Percentiles rank a stretch among this genome's conserved stretches.
Evolutionary conservation across 257 asterid species (phyloP).

Genomic region (Linaria vulgaris): DNA sequence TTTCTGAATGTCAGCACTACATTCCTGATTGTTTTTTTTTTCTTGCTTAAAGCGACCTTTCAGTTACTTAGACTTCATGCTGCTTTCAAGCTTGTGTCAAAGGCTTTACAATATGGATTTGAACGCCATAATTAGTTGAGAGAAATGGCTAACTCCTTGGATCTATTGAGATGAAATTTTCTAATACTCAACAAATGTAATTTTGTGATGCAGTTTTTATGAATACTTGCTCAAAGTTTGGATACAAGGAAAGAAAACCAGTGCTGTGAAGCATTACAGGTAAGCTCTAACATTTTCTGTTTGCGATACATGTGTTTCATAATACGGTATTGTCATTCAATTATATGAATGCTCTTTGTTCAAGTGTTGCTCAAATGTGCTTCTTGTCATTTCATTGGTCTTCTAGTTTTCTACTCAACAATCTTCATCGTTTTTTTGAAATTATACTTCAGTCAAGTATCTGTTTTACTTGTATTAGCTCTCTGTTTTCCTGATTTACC

Average conservation of each 20-base stretch:
- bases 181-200: conserved; percentile 19
- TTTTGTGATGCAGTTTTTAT: too few relatives aligned
- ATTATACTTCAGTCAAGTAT: neutral
- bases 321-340: too few relatives aligned
- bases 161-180: too few relatives aligned
- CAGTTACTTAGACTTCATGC: conserved; percentile 1
- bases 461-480: neutral
- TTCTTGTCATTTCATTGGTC: conserved; percentile 8
- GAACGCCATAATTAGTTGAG: neutral
- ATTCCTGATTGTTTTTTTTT: too few relatives aligned
- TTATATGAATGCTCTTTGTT: conserved; percentile 22
- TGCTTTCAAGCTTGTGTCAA: too few relatives aligned
- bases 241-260: too few relatives aligned
- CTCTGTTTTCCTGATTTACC: neutral
- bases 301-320: conserved; percentile 76
- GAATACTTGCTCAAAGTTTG: too few relatives aligned
- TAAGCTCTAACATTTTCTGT: conserved; percentile 57
- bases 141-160: neutral
- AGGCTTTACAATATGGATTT: too few relatives aligned
- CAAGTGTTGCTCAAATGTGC: conserved; percentile 1
- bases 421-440: neutral
- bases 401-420: neutral
- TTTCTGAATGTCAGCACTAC: too few relatives aligned
- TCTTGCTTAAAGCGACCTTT: too few relatives aligned
- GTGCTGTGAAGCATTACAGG: too few relatives aligned